Conservation (phyloP, 176 grass and related monocot species). For the Sorghum bicolor region DNA sequence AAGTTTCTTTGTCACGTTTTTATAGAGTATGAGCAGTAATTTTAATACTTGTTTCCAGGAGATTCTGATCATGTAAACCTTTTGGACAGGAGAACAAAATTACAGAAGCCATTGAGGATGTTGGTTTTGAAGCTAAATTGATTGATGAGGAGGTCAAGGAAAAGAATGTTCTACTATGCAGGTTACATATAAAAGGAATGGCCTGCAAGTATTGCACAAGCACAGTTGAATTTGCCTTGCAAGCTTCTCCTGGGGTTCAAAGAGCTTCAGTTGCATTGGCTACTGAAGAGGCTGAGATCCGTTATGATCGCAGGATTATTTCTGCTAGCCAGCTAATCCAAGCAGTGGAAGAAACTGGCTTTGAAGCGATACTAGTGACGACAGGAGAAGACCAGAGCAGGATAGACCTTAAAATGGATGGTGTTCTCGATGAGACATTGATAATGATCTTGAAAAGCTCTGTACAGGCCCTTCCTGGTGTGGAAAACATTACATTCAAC, state of each 20-base stretch:
- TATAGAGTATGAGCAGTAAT: not conserved
- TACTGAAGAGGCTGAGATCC: constrained; percentile 90
- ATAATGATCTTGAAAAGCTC: constrained; percentile 58
- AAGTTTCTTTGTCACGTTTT: not conserved
- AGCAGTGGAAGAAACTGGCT: constrained; percentile 70
- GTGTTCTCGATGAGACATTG: constrained; percentile 43
- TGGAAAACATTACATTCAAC: constrained; percentile 61
- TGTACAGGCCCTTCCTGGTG: constrained; percentile 76
- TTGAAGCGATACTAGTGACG: constrained; percentile 67
- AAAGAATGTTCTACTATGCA: constrained; percentile 70
- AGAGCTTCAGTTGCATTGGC: constrained; percentile 80
- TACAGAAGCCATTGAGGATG: constrained; percentile 88
- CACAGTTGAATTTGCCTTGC: constrained; percentile 69
- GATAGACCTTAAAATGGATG: constrained; percentile 78
- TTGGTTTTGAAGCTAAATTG: constrained; percentile 66
- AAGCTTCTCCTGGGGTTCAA: constrained; percentile 63
- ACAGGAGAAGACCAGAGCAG: constrained; percentile 79
- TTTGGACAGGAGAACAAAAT: constrained; percentile 67
- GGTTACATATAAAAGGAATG: constrained; percentile 94
- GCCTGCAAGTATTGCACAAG: constrained; percentile 75
- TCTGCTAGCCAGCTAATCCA: constrained; percentile 47
- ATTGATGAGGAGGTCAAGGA: constrained; percentile 72
- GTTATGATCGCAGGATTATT: constrained; percentile 57
- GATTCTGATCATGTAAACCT: constrained; percentile 27
- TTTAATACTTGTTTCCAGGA: constrained; percentile 2